Evolutionary conservation across 2,329 filamentous ascomycete genomes (phyloP).

Genomic region (Trichoderma sp.): DNA sequence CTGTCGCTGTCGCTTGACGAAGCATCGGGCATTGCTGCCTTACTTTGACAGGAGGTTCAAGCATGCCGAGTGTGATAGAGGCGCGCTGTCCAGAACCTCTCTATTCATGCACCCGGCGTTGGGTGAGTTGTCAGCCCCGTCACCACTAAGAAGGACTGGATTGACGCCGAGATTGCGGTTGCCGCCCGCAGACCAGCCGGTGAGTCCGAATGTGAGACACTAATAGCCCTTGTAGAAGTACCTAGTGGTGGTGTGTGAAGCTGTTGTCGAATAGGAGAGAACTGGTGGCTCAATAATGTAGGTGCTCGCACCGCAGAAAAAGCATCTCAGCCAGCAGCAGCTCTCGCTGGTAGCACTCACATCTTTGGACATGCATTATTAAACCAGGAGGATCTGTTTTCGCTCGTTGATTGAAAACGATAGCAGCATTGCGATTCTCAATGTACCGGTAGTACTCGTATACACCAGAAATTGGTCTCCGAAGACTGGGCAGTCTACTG

Average conservation of each 20-base stretch:
- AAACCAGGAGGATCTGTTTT: not conserved
- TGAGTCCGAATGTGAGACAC: not conserved
- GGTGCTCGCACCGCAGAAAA: not conserved
- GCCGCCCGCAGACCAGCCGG: not conserved
- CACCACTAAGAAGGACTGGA: not conserved
- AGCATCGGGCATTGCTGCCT: constrained; percentile 1
- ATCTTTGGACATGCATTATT: not conserved
- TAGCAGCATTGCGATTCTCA: not conserved
- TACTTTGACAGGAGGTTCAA: not conserved
- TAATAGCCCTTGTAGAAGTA: not conserved
- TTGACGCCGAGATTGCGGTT: not conserved
- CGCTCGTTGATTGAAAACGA: not conserved
- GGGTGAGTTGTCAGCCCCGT: not conserved
- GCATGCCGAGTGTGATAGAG: not conserved
- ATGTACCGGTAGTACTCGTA: not conserved
- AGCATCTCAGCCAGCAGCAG: not conserved
- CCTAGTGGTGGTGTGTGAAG: not conserved
- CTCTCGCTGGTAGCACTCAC: not conserved
- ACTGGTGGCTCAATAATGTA: not conserved
- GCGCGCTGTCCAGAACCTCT: not conserved
- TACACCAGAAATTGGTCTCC: not conserved
- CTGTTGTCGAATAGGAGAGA: not conserved
- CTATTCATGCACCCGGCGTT: not conserved
- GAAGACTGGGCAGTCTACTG: not conserved
- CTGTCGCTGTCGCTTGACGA: not conserved